Evolutionary conservation across 1,284 basidiomycete species (phyloP).

Genomic region (Phellinidium pouzarii): DNA sequence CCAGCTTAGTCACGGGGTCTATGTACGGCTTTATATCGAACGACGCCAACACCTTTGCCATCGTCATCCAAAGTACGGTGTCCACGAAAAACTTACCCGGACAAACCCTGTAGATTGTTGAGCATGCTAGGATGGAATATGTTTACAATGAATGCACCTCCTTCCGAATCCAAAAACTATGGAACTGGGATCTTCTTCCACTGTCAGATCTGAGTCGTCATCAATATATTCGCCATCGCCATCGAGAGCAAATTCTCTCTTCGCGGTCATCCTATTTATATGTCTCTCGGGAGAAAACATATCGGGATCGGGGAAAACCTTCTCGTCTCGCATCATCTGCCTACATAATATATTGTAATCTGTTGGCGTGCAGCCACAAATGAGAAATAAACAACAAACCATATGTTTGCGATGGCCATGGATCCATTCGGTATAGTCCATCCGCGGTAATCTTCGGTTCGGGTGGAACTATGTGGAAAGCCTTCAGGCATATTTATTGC

Average conservation of each 20-base stretch:
- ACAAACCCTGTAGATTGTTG: conserved; percentile 13
- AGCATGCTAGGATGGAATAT: not conserved
- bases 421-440: conserved; percentile 12
- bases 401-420: conserved; percentile 16
- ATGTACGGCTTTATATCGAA: conserved; percentile 18
- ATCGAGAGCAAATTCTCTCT: not conserved
- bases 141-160: conserved; percentile 4
- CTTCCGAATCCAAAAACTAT: conserved; percentile 16
- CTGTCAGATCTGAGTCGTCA: not conserved
- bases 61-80: conserved; percentile 19
- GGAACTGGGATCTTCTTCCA: conserved; percentile 1
- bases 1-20: conserved; percentile 27
- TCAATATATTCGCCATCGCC: not conserved
- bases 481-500: no score
- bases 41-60: conserved; percentile 20
- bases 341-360: not conserved
- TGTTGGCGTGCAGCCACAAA: not conserved
- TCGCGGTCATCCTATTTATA: not conserved
- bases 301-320: conserved; percentile 9
- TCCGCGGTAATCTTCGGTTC: conserved; percentile 5
- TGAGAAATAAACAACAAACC: conserved; percentile 3
- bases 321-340: conserved; percentile 16
- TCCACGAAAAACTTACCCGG: conserved; percentile 20
- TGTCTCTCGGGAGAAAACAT: conserved; percentile 13
- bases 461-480: conserved; percentile 1